Evolutionary conservation across 192 early-diverging fungal genomes (phyloP), one percentile per base, ranked within the genome.

Genomic region (Rhizophagus clarus): DNA sequence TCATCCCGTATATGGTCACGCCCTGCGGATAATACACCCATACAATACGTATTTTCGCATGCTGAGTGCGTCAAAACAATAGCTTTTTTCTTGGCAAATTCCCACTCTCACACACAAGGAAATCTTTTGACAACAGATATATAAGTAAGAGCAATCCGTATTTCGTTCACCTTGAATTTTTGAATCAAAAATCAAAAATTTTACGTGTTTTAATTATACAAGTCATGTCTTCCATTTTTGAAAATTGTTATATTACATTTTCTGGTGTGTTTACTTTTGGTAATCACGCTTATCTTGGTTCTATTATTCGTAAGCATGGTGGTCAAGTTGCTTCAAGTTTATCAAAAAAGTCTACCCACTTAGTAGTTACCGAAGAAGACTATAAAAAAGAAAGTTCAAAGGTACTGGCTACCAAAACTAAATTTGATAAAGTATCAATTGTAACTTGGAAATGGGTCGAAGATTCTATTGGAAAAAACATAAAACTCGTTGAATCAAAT

Each of bases 361-460:
- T 87, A 22, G 82, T 87, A 45, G 81, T 81, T 10, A 87, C 72
- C 26, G 37, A 74, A 12, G 63, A 37, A 3, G 85, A 87, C 56
- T 45, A 83, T 70, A 40, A 56, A 6, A 81, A 83, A 17, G 26
- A 45, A 22, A 66, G 80, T 15, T 28, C 74, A 42, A 87, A 87
- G 75, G 72, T 85, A 15, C 17, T 28, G 0, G 70, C 81, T 45
- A 82, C 85, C 12, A 10, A 11, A 51, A 37, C 62, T 9, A 51
- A 67, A 42, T 79, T 40, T 61, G 42, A 80, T 32, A 76, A 40
- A 20, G 63, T 85, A 31, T 24, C 61, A 9, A 61, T 87, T 9
- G 80, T 83, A 14, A 77, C 76, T n/a, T 70, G 82, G 37, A 80
- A 83, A 22, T 87, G 83, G 83, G 70, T 85, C 42, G 17, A 78